Evolutionary conservation across 106 monocot species (phyloP), one percentile per base, ranked within the genome.

Genomic region (Posidonia australis): DNA sequence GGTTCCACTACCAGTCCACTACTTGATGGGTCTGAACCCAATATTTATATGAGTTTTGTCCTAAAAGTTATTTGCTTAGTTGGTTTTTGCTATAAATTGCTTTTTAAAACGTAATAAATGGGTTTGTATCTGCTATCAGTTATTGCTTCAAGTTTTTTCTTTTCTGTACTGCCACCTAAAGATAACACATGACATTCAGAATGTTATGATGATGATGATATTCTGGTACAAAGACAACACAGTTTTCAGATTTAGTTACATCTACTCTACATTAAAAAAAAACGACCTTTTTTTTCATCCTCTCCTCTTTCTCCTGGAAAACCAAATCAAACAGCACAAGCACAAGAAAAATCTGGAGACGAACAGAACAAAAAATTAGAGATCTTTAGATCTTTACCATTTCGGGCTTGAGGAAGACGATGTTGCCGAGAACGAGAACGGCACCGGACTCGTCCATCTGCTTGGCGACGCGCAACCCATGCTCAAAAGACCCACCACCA

Each of bases 331-430:
- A 5, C n/a, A 36, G 31, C 13, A 36, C 0, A 42, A 44, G 42
- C 1, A 62, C 9, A 19, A 12, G n/a, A n/a, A n/a, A n/a, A n/a
- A n/a, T n/a, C n/a, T n/a, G n/a, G n/a, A n/a, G n/a, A n/a, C n/a
- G n/a, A n/a, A n/a, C n/a, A n/a, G n/a, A n/a, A n/a, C n/a, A n/a
- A n/a, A n/a, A n/a, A n/a, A n/a, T n/a, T n/a, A n/a, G n/a, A n/a
- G n/a, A n/a, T n/a, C n/a, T n/a, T n/a, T n/a, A 42, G 13, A 22
- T 25, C 4, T 5, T 17, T 54, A 67, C 67, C 67, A 53, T 10
- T 18, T 67, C 13, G 32, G 68, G 68, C 13, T 42, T 13, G 42
- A 69, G 57, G 44, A 69, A 58, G 44, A 69, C 68, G 20, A 69
- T 1, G 68, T 69, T 45, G 9, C 68, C 68, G 0, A 69, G 24